These are phyloP conservation scores for Coelastrella sp. DNA, from an alignment of 139 green algal genomes.

Conservation along the genomic window DNA sequence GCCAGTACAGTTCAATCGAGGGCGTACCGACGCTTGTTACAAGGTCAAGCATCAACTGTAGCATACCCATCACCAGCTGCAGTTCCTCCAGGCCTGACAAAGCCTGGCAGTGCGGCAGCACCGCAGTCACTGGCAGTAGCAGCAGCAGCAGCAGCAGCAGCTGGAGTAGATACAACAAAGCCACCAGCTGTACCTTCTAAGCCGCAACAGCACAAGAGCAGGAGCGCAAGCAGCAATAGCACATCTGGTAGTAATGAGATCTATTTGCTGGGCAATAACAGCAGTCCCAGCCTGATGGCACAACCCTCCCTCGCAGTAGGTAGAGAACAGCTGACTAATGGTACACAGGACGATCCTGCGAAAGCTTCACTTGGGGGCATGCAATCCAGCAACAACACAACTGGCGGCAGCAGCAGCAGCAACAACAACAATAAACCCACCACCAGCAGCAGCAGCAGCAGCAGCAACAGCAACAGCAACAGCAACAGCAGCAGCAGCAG, in stretches of 20 bases:
- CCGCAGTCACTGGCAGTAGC: background rate
- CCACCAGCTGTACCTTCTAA: background rate
- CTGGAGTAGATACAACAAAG: background rate
- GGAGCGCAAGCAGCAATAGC: no score
- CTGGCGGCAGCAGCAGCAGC: background rate
- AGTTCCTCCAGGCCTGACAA: no score
- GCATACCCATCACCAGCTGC: background rate
- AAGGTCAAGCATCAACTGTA: background rate
- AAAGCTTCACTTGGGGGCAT: no score
- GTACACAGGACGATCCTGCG: no score
- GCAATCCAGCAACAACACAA: no score
- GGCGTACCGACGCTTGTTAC: no score
- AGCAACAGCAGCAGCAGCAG: background rate
- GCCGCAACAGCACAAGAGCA: no score
- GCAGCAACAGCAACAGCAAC: background rate
- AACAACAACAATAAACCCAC: background rate
- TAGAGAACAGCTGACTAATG: no score
- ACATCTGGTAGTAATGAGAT: no score
- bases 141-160: conserved; percentile 10
- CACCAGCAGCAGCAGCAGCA: conserved; percentile 4
- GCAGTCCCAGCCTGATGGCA: no score
- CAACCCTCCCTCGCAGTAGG: no score
- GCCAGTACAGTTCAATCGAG: no score
- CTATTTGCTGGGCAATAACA: background rate
- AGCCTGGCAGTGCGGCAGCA: background rate